Conservation (phyloP, 2,329 filamentous ascomycete genomes). For the Fusarium pseudocircinatum region DNA sequence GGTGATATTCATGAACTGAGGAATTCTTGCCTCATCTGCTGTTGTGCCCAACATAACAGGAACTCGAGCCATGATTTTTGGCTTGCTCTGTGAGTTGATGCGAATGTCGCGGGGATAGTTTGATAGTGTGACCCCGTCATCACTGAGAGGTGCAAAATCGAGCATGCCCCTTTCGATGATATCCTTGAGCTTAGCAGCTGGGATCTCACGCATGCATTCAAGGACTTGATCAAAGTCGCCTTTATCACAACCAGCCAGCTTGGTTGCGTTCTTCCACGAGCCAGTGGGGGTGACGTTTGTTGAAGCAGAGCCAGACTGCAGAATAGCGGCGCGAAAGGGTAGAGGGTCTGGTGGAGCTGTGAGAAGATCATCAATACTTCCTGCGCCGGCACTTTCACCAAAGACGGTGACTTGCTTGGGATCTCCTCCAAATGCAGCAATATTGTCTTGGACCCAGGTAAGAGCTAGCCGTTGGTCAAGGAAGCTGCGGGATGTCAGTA, state of each 20-base stretch:
- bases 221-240: neutral
- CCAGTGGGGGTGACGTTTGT: neutral
- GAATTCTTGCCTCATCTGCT: conserved; percentile 35
- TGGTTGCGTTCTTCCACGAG: conserved; percentile 29
- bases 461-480: conserved; percentile 57
- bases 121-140: conserved; percentile 37
- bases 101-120: conserved; percentile 24
- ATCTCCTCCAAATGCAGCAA: conserved; percentile 59
- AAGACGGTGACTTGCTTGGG: conserved; percentile 58
- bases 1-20: neutral
- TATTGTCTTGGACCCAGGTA: conserved; percentile 61
- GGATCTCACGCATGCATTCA: conserved; percentile 39
- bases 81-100: neutral
- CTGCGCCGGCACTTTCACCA: conserved; percentile 65
- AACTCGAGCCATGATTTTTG: conserved; percentile 31
- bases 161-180: conserved; percentile 31
- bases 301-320: conserved; percentile 38
- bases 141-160: conserved; percentile 32
- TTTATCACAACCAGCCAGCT: conserved; percentile 16
- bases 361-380: conserved; percentile 57
- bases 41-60: conserved; percentile 39
- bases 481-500: neutral
- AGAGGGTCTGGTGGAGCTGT: conserved; percentile 40
- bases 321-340: conserved; percentile 44
- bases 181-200: conserved; percentile 24